Base-by-base conservation (phyloP, 331 rosid species). In the Malus hybrid region DNA sequence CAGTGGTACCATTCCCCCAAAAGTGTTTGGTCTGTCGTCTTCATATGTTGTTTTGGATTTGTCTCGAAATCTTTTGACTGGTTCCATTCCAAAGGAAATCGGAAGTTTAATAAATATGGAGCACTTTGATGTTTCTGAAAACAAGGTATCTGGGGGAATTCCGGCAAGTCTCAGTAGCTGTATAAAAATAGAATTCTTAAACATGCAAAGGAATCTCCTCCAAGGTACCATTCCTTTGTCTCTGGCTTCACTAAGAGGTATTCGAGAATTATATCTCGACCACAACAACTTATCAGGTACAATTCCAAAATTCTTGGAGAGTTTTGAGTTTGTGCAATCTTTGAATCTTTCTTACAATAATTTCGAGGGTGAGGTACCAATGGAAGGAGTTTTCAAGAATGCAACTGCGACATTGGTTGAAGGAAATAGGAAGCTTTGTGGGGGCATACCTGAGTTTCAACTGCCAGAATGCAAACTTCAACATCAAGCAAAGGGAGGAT, bases 281-380 rank as follows among this genome's bases (percentile, higher is more conserved):
- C 59, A 9, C 19, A 46, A 69, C 59, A 69, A 46, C 34, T 46
- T 69, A 1, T 44, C 59, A 6, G 24, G 24, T 11, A 12, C 6
- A 1, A 24, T 68, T 46, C 72, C 72, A 28, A 0, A 44, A 10
- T 68, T 68, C 32, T 16, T 69, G 24, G 36, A 4, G 72, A 18
- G 6, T 24, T 46, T 67, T 46, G 13, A 24, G 16, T 13, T 24
- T 24, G 15, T 69, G 20, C 36, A 27, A 9, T 16, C 22, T 14
- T 46, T 14, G 36, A 46, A 69, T 27, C 34, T 69, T 1, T 69
- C 72, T 13, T 69, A 46, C 12, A 46, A 8, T 34, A 69, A 74
- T 28, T 56, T 79, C 10, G 71, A 59, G 24, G 83, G 79, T 5
- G 24, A 22, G 33, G 36, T 70, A 52, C 79, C 76, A 61, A 62